Evolutionary conservation across 208 protist species (phyloP), one percentile per base, ranked within the genome.

Genomic region (Trypanosomatidae sp.): DNA sequence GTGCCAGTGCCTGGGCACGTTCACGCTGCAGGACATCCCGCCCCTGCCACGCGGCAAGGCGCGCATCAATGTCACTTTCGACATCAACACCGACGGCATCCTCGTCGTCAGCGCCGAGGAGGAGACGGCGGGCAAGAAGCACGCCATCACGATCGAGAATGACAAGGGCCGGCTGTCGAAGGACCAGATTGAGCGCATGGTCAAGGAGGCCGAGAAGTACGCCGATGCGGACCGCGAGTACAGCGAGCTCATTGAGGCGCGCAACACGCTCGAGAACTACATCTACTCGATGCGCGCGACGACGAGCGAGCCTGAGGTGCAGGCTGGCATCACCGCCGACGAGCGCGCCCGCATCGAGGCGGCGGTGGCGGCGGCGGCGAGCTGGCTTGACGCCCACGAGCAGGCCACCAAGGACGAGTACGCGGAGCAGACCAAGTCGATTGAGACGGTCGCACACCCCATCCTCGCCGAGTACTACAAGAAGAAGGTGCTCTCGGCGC

Each of bases 21-120:
- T 94, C 58, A 53, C 66, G 6, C 72, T 94, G 15, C 83, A 74
- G 47, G 94, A 87, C 48, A 99, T 99, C 43, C 86, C 97, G 6
- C 85, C 90, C 13, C 96, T 96, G 2, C 79, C 86, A 48, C 66
- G 91, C 40, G 98, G 98, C 47, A 84, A 93, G 16, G 96, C 97
- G 23, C 94, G 97, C 57, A 97, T 99, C 59, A 92, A 91, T 38
- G 96, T 99, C 18, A 85, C 82, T 13, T 99, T 99, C 50, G 84
- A 89, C 37, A 69, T 99, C 33, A 97, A 99, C 70, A 90, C 92
- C 5, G 93, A 99, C 59, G 95, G 96, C 50, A 97, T 99, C 37
- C 79, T 99, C 33, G 87, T 82, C 43, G 94, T 99, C 18, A 94
- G 78, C 27, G 98, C 97, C 20, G 80, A 72, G 25, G 96, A 99